Percentiles rank a stretch among this genome's conserved stretches.
These are phyloP conservation scores for Tulasnella calospora DNA, from an alignment of 768 basidiomycete species.

Conservation along the genomic window DNA sequence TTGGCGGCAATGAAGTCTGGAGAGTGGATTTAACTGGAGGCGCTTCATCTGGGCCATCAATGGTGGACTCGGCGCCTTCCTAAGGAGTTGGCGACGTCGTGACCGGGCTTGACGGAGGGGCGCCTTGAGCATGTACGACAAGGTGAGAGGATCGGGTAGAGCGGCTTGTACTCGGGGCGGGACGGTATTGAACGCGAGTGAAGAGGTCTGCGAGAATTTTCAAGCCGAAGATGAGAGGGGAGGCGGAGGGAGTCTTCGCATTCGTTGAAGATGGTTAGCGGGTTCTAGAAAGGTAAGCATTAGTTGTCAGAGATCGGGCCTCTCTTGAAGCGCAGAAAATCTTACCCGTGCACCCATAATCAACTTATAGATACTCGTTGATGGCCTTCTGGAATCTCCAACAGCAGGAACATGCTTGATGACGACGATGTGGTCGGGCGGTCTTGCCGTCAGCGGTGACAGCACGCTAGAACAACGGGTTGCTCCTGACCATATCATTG, in stretches of 20 bases:
- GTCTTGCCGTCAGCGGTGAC: constrained; percentile 43
- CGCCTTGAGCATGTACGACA: constrained; percentile 97
- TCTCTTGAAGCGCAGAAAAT: too few species aligned
- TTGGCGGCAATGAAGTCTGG: too few species aligned
- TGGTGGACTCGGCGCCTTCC: too few species aligned
- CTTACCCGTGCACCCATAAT: constrained; percentile 70
- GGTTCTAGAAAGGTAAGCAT: constrained; percentile 46
- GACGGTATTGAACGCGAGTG: constrained; percentile 85
- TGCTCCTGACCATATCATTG: constrained; percentile 95
- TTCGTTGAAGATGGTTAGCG: constrained; percentile 96
- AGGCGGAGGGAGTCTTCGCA: constrained; percentile 98
- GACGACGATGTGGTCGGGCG: constrained; percentile 90
- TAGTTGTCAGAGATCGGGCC: neutral
- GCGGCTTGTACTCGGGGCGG: constrained; percentile 62
- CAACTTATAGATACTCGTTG: constrained; percentile 98
- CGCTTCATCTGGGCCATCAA: too few species aligned
- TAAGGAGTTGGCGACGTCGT: constrained; percentile 83
- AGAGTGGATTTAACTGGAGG: too few species aligned
- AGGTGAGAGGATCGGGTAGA: constrained; percentile 86
- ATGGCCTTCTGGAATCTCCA: constrained; percentile 97
- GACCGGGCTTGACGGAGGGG: constrained; percentile 84
- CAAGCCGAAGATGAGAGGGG: constrained; percentile 94
- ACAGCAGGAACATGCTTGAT: constrained; percentile 97
- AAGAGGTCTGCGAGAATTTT: constrained; percentile 89
- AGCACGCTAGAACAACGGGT: constrained; percentile 78